A percentile compares a stretch with the other conserved stretches of the same genome.
phyloP scores from a whole-genome alignment of 2,329 filamentous ascomycete genomes.

The Rugonectria rugulosa region DNA sequence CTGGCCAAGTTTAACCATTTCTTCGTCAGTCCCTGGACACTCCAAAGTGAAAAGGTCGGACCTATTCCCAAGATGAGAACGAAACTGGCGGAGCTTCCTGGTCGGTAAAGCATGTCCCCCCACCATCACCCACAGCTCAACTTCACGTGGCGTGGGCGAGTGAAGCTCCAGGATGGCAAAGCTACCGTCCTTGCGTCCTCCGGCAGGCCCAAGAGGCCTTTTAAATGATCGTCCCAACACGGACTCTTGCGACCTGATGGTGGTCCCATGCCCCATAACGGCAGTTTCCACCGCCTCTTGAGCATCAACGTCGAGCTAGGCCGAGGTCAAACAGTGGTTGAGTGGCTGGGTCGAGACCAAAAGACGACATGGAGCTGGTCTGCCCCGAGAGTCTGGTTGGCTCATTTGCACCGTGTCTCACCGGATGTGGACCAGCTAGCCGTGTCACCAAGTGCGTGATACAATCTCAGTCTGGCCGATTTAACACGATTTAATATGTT shows the following conservation, averaged over 20 bases:
- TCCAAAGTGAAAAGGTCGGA: too few relatives aligned
- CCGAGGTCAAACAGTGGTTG: background rate
- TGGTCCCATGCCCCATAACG: background rate
- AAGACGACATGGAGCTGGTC: background rate
- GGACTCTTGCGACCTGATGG: background rate
- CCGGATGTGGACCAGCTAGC: conserved; percentile 3
- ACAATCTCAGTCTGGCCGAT: background rate
- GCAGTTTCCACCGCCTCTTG: background rate
- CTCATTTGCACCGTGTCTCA: conserved; percentile 12
- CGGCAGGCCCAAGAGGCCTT: too few relatives aligned
- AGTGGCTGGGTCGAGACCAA: too few relatives aligned
- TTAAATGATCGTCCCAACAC: background rate
- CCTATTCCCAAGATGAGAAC: background rate
- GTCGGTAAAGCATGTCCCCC: background rate
- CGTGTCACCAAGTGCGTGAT: background rate
- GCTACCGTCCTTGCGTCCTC: too few relatives aligned
- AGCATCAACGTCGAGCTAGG: too few relatives aligned
- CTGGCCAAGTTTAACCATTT: background rate
- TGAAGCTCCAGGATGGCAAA: background rate
- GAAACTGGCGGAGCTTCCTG: background rate
- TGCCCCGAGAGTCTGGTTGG: too few relatives aligned
- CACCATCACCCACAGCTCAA: background rate
- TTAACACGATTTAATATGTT: conserved; percentile 1
- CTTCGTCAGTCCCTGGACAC: background rate
- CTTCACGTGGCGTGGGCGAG: background rate